These are phyloP conservation scores for Colletotrichum gloeosporioides DNA, from an alignment of 2,329 filamentous ascomycete species.

Conservation along the genomic window DNA sequence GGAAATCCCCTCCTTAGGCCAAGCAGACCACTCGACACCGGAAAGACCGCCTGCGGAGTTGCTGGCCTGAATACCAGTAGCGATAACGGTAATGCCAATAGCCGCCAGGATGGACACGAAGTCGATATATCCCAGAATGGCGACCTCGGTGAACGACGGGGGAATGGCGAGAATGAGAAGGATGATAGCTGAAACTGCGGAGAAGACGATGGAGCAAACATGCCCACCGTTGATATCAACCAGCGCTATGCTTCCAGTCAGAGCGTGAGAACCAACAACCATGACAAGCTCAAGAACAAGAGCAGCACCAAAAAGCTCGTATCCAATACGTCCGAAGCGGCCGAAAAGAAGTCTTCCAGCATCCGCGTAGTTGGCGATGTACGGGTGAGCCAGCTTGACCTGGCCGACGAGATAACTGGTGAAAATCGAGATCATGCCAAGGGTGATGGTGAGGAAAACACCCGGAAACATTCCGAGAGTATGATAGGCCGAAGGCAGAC, in stretches of 20 bases:
- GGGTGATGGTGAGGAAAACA: conserved; percentile 44
- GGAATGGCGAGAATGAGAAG: conserved; percentile 51
- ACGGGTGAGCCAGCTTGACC: conserved; percentile 56
- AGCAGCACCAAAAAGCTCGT: conserved; percentile 65
- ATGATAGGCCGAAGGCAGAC: conserved; percentile 57
- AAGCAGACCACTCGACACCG: conserved; percentile 45
- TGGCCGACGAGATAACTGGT: conserved; percentile 52
- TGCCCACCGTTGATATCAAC: conserved; percentile 66
- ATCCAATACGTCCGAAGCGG: conserved; percentile 52
- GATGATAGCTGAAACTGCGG: conserved; percentile 50
- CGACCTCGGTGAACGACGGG: conserved; percentile 54
- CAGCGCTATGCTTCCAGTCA: conserved; percentile 74
- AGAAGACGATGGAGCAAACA: conserved; percentile 50
- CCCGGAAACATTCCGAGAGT: conserved; percentile 60
- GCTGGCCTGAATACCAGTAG: conserved; percentile 35
- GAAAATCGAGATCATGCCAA: conserved; percentile 53
- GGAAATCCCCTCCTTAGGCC: conserved; percentile 47
- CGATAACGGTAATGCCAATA: conserved; percentile 37
- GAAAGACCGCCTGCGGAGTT: conserved; percentile 38
- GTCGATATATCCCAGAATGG: conserved; percentile 55
- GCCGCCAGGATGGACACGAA: conserved; percentile 70
- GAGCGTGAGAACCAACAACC: conserved; percentile 73
- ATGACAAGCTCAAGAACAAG: conserved; percentile 71
- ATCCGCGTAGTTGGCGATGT: conserved; percentile 72
- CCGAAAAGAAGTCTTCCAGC: conserved; percentile 66